These are phyloP conservation scores for Tuber brumale DNA, from an alignment of 495 filamentous ascomycete genomes.

Conservation along the genomic window DNA sequence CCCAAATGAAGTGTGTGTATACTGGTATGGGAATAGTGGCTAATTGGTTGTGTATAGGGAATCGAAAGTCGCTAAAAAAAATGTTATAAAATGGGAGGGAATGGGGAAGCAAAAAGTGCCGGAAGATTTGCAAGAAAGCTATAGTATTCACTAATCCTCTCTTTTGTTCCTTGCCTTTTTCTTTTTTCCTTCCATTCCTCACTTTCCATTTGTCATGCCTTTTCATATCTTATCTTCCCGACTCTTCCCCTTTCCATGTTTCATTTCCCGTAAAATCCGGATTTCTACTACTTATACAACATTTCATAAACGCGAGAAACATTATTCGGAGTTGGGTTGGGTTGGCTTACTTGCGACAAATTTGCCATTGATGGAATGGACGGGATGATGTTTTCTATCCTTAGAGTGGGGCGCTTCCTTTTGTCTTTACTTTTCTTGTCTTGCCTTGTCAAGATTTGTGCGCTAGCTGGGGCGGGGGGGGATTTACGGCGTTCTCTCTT, in stretches of 20 bases:
- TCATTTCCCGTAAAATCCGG: not conserved
- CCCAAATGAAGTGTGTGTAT: not conserved
- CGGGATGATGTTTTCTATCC: not conserved
- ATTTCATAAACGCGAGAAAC: not conserved
- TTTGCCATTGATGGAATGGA: not conserved
- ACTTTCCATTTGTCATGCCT: not conserved
- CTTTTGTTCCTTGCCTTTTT: not conserved
- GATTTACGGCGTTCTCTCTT: not conserved
- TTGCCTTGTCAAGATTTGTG: not conserved
- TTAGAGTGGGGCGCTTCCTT: not conserved
- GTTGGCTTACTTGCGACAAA: not conserved
- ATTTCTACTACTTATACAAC: constrained; percentile 1
- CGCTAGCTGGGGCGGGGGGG: not conserved
- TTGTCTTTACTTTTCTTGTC: not conserved
- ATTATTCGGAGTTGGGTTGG: not conserved
- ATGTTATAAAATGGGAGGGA: not conserved
- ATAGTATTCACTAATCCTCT: not conserved
- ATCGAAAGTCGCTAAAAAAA: not conserved
- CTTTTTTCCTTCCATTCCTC: not conserved
- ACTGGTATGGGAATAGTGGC: not conserved
- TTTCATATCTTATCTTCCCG: not conserved
- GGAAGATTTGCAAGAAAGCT: not conserved
- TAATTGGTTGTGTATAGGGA: not conserved
- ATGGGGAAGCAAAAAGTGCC: not conserved
- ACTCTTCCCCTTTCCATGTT: not conserved